Percentiles rank a stretch among this genome's conserved stretches.
Conservation (phyloP, 2,329 filamentous ascomycete genomes). For the Pseudocercospora fijiensis region DNA sequence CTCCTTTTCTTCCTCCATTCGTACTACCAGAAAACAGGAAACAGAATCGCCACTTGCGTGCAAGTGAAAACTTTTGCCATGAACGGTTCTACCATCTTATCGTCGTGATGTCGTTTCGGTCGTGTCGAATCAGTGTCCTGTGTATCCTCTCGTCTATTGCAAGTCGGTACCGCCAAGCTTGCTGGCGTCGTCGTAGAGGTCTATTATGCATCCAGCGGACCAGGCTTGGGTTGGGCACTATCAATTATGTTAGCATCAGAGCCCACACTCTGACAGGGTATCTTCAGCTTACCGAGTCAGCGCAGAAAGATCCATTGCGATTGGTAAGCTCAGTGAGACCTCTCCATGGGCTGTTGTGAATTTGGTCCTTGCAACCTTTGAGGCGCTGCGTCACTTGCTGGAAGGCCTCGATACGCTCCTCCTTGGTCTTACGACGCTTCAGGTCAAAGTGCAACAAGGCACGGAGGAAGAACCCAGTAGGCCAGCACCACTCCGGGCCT, state of each 20-base stretch:
- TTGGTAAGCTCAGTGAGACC: slow-evolving; percentile 92
- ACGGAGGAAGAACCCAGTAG: slow-evolving; percentile 89
- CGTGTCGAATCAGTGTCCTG: slow-evolving; percentile 1
- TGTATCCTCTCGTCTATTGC: not conserved
- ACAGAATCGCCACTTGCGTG: not conserved
- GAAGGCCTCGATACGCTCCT: slow-evolving; percentile 81
- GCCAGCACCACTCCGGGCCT: slow-evolving; percentile 98
- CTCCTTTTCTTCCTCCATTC: not conserved
- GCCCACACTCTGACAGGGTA: slow-evolving; percentile 1
- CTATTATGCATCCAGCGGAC: slow-evolving; percentile 91
- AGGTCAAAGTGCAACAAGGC: slow-evolving; percentile 90
- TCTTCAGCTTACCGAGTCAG: slow-evolving; percentile 71
- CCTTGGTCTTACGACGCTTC: slow-evolving; percentile 62
- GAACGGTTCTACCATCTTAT: not conserved
- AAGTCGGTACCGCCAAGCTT: slow-evolving; percentile 18
- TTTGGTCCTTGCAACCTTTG: slow-evolving; percentile 79
- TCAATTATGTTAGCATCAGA: slow-evolving; percentile 35
- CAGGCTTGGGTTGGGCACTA: slow-evolving; percentile 93
- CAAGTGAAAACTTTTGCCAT: slow-evolving; percentile 10
- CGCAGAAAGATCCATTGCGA: slow-evolving; percentile 77
- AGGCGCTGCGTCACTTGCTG: slow-evolving; percentile 88
- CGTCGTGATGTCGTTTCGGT: slow-evolving; percentile 5
- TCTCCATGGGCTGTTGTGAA: slow-evolving; percentile 78
- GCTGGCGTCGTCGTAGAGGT: slow-evolving; percentile 87
- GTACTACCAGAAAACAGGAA: slow-evolving; percentile 3